Base-by-base conservation (phyloP, 2,329 filamentous ascomycete genomes). In the Eutypa lata region DNA sequence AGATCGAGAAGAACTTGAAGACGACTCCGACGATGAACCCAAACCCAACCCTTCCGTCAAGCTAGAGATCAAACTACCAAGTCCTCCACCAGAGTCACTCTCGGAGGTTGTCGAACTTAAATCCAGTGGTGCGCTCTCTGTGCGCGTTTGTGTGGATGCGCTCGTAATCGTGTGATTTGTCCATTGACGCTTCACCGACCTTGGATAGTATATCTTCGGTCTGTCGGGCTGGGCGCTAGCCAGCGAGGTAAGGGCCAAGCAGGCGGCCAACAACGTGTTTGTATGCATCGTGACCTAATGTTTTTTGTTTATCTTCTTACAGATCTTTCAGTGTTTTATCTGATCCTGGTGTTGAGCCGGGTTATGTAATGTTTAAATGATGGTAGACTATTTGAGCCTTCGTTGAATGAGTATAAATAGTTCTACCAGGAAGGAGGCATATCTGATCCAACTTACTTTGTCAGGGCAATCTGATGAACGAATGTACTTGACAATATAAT, bases 401-500 rank as follows among this genome's bases (percentile, higher is more conserved):
- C 58, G 50, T 31, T 26, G 13, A n/a, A 19, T 45, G 26, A 45
- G 42, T 28, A 16, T 31, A 24, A 24, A 11, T 16, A 24, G 14
- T 19, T 24, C 42, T 14, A 21, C 16, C 42, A 13, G 10, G n/a
- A n/a, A n/a, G n/a, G n/a, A n/a, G 51, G 51, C 60, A 28, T 56
- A n/a, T 38, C 16, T 7, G 13, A 38, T 18, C 35, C 13, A 45
- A 3, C 71, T 57, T 56, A 66, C 61, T 60, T 55, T 70, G 71
- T 75, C 71, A 74, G 71, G 68, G 57, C 43, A 57, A 67, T 65
- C 68, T 55, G 65, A 58, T 56, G 61, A 76, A 75, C 72, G 73
- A 76, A 69, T 73, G 73, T 75, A 75, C 68, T 72, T 75, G 73
- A 76, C 73, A 69, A 68, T 54, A 63, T 53, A 57, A 64, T 71